These are phyloP conservation scores for Sanghuangporus weigelae DNA, from an alignment of 1,284 basidiomycete species.

Conservation along the genomic window DNA sequence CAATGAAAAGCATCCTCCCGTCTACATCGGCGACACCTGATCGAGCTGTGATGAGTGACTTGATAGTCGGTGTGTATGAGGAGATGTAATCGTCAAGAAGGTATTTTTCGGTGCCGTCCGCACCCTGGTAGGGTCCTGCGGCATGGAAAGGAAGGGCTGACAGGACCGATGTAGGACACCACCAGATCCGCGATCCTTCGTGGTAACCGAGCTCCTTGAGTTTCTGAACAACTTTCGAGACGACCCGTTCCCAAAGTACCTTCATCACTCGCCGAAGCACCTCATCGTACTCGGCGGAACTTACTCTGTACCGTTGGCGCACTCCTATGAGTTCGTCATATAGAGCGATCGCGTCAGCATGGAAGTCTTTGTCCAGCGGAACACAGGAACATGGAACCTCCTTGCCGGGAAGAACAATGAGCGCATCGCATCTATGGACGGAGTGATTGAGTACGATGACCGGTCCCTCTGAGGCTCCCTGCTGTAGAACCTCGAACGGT, in stretches of 20 bases:
- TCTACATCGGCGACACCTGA: too few relatives aligned
- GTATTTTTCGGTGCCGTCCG: neutral
- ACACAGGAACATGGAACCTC: neutral
- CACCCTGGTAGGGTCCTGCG: neutral
- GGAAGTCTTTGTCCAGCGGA: neutral
- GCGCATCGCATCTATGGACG: constrained; percentile 1
- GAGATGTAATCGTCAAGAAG: constrained; percentile 30
- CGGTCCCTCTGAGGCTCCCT: constrained; percentile 9
- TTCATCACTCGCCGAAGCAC: constrained; percentile 23
- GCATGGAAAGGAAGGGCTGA: constrained; percentile 34
- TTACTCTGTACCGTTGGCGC: neutral
- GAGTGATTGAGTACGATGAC: constrained; percentile 7
- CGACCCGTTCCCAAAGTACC: constrained; percentile 30
- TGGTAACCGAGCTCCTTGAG: constrained; percentile 18
- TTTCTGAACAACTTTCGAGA: constrained; percentile 26
- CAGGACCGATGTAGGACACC: constrained; percentile 36
- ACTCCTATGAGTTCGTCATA: neutral
- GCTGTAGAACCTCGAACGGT: constrained; percentile 10
- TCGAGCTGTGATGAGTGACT: constrained; percentile 25
- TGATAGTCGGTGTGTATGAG: constrained; percentile 35
- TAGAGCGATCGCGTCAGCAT: neutral
- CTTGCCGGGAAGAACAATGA: neutral
- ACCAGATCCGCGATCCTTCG: constrained; percentile 35
- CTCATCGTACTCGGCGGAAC: constrained; percentile 11
- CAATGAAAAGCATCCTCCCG: neutral